Base-by-base conservation (phyloP, 2,329 filamentous ascomycete genomes). In the Dothideomycetes sp. region DNA sequence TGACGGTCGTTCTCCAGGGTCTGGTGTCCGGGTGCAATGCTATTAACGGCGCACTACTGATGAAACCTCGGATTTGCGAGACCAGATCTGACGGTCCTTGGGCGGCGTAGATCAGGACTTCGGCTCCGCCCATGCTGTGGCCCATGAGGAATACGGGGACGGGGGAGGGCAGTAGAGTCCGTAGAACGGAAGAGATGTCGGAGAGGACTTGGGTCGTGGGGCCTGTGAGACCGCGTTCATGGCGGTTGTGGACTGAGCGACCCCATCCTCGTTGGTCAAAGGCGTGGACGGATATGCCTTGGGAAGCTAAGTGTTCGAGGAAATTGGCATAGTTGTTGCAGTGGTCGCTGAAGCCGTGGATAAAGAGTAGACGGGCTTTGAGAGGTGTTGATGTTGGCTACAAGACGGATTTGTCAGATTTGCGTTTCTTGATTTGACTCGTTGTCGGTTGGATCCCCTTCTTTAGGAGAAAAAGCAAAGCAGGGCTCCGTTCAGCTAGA, bases 241-340 rank as follows among this genome's bases (percentile, higher is more conserved):
- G 62, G 16, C 74, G 65, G 38, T 67, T 70, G 25, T 63, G 68
- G 16, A 81, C 83, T 40, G 77, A 83, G 42, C 76, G 78, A 46
- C 88, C 88, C 87, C 87, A 95, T 58, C 88, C 87, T 59, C 43
- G 79, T 68, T 94, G 88, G 60, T 95, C 88, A 58, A 88, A 84
- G 47, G 76, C 72, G 54, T 82, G 76, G 33, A 85, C 74, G 53
- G 84, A 78, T 52, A 95, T 87, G 47, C 82, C 84, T 40, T 72
- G 72, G 9, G 68, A 64, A 16, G 82, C 80, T 33, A 95, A 73
- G 11, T 64, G 66, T 5, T 78, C 71, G 63, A 91, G 89, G 54
- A 94, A 73, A 41, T 72, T 70, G 56, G 78, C 73, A 65, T 94
- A 93, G 44, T 78, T 75, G 61, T 83, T 78, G 59, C 69, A 69